phyloP scores from a whole-genome alignment of 257 asterid species.

The Petunia axillaris region DNA sequence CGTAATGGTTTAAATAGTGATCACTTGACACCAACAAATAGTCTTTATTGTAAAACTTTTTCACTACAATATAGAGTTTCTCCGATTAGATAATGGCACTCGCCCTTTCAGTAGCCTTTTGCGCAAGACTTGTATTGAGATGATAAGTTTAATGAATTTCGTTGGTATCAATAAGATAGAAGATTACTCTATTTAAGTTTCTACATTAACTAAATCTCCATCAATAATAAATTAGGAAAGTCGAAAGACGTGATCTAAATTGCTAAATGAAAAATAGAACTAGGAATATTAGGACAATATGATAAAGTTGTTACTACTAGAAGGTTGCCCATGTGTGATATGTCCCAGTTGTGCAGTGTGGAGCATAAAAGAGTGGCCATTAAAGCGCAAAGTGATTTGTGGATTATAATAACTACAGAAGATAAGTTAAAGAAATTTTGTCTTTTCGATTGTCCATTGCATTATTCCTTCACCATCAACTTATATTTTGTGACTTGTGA shows the following conservation, averaged over 20 bases:
- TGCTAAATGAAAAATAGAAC: not conserved
- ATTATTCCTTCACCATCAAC: not conserved
- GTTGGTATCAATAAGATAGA: no score
- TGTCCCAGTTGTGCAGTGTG: constrained; percentile 1
- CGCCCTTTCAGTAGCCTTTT: no score
- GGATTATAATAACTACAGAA: not conserved
- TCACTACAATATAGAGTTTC: no score
- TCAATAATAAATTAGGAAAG: no score
- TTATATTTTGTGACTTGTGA: not conserved
- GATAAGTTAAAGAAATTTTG: not conserved
- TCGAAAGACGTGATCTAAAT: not conserved
- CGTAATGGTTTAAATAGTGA: not conserved
- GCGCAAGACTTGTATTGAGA: no score
- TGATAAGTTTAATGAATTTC: no score
- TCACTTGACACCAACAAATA: not conserved
- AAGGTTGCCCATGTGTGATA: not conserved
- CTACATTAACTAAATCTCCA: no score
- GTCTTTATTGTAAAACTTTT: no score
- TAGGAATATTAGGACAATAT: not conserved
- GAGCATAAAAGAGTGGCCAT: constrained; percentile 14
- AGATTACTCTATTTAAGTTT: no score
- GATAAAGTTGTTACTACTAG: not conserved
- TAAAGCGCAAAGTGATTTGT: not conserved
- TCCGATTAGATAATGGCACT: no score
- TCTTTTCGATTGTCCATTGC: not conserved